Evolutionary conservation across 1,284 basidiomycete genomes (phyloP).

Genomic region (Neolentinus lepideus): DNA sequence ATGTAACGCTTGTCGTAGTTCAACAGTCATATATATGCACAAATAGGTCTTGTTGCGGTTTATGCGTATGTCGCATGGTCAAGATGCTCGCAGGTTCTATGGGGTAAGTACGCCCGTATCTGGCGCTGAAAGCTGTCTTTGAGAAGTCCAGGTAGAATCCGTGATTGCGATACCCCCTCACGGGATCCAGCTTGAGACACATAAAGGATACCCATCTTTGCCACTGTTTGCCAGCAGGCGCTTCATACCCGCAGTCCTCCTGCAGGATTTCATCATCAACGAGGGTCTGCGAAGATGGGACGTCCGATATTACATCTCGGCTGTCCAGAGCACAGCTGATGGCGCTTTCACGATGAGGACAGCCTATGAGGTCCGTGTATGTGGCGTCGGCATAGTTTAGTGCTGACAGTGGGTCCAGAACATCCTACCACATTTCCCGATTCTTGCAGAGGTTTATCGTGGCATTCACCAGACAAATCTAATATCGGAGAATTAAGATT

Average conservation of each 20-base stretch:
- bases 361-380: constrained; percentile 42
- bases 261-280: constrained; percentile 64
- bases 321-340: constrained; percentile 28
- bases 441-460: constrained; percentile 52
- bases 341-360: constrained; percentile 32
- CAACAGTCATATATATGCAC: not conserved
- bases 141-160: constrained; percentile 43
- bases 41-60: not conserved
- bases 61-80: constrained; percentile 10
- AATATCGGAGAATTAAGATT: not conserved
- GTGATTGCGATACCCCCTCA: constrained; percentile 55
- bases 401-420: constrained; percentile 32
- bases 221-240: constrained; percentile 38
- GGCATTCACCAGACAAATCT: constrained; percentile 39
- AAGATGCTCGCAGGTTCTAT: constrained; percentile 41
- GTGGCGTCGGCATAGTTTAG: constrained; percentile 3
- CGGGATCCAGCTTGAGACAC: constrained; percentile 67
- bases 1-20: not conserved
- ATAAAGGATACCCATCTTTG: constrained; percentile 42
- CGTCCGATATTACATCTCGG: constrained; percentile 59
- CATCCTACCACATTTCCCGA: constrained; percentile 52
- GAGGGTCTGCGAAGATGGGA: constrained; percentile 68
- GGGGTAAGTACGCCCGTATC: constrained; percentile 30
- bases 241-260: constrained; percentile 48
- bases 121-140: not conserved